Percentiles rank a stretch among this genome's conserved stretches.
These are phyloP conservation scores for Flaveria bidentis DNA, from an alignment of 129 eudicot species.

Conservation along the genomic window DNA sequence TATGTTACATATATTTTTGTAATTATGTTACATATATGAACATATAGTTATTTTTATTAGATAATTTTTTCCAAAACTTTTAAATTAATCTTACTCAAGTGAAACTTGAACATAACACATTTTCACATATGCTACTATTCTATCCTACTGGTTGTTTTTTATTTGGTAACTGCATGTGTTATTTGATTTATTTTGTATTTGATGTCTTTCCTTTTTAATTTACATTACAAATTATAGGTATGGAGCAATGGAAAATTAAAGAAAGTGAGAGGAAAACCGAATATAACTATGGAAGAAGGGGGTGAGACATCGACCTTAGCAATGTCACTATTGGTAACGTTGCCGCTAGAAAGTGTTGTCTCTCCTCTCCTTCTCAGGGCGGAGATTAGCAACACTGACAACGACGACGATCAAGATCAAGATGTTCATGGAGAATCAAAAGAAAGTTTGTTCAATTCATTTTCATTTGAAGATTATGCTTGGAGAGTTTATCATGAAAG, in stretches of 20 bases:
- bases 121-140: too few relatives aligned
- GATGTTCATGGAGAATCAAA: slow-evolving; percentile 3
- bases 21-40: too few relatives aligned
- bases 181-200: too few relatives aligned
- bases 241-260: slow-evolving; percentile 89
- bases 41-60: too few relatives aligned
- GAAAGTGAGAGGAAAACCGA: slow-evolving; percentile 78
- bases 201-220: neutral
- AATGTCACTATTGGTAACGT: slow-evolving; percentile 66
- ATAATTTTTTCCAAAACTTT: too few relatives aligned
- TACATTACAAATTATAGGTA: slow-evolving; percentile 40
- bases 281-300: slow-evolving; percentile 26
- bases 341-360: slow-evolving; percentile 67
- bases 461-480: slow-evolving; percentile 83
- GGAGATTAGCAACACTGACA: slow-evolving; percentile 7
- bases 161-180: too few relatives aligned
- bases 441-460: slow-evolving; percentile 41
- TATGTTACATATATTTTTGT: too few relatives aligned
- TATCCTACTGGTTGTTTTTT: too few relatives aligned
- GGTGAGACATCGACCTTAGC: slow-evolving; percentile 30
- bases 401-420: neutral
- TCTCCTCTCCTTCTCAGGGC: slow-evolving; percentile 44
- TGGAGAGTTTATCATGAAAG: slow-evolving; percentile 87
- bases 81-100: too few relatives aligned
- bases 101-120: too few relatives aligned